Base-by-base conservation (phyloP, 768 basidiomycete species). In the Cystobasidium tubakii region DNA sequence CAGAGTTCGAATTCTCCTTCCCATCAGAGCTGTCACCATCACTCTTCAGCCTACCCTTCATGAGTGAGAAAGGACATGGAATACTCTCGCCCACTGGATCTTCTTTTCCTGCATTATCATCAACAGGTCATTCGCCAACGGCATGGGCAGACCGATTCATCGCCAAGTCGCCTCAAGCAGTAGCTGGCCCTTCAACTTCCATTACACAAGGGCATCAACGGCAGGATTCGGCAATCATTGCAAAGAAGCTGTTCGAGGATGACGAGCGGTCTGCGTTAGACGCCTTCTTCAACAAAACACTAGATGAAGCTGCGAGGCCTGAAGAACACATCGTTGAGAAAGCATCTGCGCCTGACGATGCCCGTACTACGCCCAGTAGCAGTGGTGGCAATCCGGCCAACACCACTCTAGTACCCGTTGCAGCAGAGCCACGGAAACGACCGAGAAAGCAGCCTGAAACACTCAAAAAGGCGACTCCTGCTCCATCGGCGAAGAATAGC, bases 1-100 rank as follows among this genome's bases (percentile, higher is more conserved):
- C 55, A 67, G 66, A 67, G 29, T 67, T 67, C 66, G 66, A 69
- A 53, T 69, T 50, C 46, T 69, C 66, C 2, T 54, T 69, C n/a
- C 66, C 66, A 31, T 46, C 66, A 4, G 66, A 69, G n/a, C 66
- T 69, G 19, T 69, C 66, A 1, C 43, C 42, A 25, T 69, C 66
- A 17, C 66, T 69, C 46, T 69, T 69, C 66, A 54, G 44, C 34
- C 27, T 60, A 60, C 57, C 57, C 6, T 60, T 60, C 39, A 65
- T 65, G 63, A 36, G 7, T 31, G 63, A 25, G 13, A 27, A 46
- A 29, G 39, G 44, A 65, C 23, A 65, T 65, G 39, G 36, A 6
- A 27, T 65, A 15, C 63, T 65, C 15, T 65, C 63, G 34, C 63
- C 63, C 13, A 29, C 36, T 29, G 36, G 39, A 25, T 27, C 36